A percentile compares a stretch with the other conserved stretches of the same genome.
phyloP scores from a whole-genome alignment of 208 protist species.

The Leishmania lainsoni region DNA sequence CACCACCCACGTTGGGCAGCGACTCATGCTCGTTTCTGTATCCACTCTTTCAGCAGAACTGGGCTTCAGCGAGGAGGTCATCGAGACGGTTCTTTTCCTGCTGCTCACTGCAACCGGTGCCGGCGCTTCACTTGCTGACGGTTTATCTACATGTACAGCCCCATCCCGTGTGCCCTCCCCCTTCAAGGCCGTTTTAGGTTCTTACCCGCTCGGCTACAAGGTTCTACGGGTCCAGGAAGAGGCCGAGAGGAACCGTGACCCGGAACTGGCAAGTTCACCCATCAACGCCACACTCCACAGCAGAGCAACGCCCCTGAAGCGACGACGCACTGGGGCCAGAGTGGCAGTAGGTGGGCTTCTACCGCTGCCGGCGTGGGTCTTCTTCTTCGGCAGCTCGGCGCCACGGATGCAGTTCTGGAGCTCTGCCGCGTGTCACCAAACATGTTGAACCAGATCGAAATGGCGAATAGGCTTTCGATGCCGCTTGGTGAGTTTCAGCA shows the following conservation, averaged over 20 bases:
- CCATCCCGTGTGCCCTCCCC: conserved; percentile 8
- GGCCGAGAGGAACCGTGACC: not conserved
- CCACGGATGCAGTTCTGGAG: conserved; percentile 65
- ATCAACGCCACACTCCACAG: not conserved
- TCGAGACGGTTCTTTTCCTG: conserved; percentile 86
- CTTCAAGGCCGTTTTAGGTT: conserved; percentile 52
- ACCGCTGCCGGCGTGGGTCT: conserved; percentile 37
- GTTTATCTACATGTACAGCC: too few species aligned
- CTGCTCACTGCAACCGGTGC: conserved; percentile 27
- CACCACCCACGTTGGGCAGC: conserved; percentile 48
- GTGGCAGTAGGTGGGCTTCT: not conserved
- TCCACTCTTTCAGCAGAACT: conserved; percentile 63
- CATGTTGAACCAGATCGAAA: conserved; percentile 54
- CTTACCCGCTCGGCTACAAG: conserved; percentile 50
- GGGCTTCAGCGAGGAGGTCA: conserved; percentile 60
- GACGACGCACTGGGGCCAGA: conserved; percentile 8
- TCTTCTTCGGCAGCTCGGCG: conserved; percentile 66
- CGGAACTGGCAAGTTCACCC: not conserved
- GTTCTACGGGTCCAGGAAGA: conserved; percentile 25
- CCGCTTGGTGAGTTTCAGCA: conserved; percentile 62
- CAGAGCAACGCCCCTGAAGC: conserved; percentile 10
- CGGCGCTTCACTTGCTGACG: not conserved
- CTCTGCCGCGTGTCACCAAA: conserved; percentile 36
- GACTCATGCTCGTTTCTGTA: conserved; percentile 59
- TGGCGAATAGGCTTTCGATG: conserved; percentile 64